These are phyloP conservation scores for Stentor coeruleus DNA, from an alignment of 73 alveolate species.

Conservation along the genomic window DNA sequence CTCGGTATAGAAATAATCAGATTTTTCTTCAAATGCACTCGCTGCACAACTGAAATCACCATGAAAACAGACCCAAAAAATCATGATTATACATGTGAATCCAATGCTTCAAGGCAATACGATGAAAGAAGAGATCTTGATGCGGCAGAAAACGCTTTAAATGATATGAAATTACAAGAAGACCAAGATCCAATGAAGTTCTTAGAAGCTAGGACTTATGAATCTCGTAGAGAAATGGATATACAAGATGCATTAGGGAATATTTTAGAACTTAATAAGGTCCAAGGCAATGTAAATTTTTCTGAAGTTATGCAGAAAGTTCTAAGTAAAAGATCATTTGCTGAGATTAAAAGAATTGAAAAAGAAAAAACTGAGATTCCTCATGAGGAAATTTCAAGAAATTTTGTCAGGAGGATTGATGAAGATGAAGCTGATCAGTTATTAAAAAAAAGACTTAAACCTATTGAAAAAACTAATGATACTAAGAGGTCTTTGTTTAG, in stretches of 20 bases:
- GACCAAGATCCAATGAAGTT: conserved; percentile 94
- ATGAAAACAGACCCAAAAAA: conserved; percentile 98
- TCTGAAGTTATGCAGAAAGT: conserved; percentile 62
- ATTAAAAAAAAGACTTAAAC: not conserved
- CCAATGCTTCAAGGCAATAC: conserved; percentile 95
- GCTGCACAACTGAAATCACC: conserved; percentile 94
- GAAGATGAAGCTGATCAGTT: conserved; percentile 25
- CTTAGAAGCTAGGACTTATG: conserved; percentile 95
- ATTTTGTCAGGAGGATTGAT: conserved; percentile 21
- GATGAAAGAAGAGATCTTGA: conserved; percentile 94
- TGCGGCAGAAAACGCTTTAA: conserved; percentile 85
- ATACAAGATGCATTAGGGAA: conserved; percentile 94
- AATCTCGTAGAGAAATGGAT: conserved; percentile 95
- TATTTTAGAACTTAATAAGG: conserved; percentile 81
- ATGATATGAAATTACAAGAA: conserved; percentile 79
- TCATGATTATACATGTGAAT: conserved; percentile 95
- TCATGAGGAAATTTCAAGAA: not conserved
- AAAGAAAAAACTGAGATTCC: not conserved
- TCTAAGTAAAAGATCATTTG: conserved; percentile 25
- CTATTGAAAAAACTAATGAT: too few species aligned
- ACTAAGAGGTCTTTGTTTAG: not conserved
- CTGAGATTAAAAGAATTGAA: conserved; percentile 14
- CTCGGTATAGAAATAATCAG: conserved; percentile 91
- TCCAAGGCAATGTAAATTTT: conserved; percentile 77
- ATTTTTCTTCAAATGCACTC: conserved; percentile 93